Percentiles rank a stretch among this genome's conserved stretches.
Conservation (phyloP, 495 filamentous ascomycete genomes). For the Podospora tetraspora region DNA sequence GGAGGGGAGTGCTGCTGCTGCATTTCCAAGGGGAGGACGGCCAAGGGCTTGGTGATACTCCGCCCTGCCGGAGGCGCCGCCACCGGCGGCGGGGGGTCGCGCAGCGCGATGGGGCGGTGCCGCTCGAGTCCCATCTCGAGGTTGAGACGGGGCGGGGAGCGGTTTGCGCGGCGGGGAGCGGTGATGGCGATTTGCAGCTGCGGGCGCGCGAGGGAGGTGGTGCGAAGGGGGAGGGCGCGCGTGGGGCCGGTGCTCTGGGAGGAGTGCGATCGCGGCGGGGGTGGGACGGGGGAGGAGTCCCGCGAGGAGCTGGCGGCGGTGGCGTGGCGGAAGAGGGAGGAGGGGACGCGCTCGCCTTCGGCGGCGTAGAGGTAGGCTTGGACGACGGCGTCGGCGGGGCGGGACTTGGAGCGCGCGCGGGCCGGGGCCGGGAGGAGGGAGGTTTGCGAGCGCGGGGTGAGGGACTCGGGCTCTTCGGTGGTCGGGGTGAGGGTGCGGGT, state of each 20-base stretch:
- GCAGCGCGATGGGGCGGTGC: neutral
- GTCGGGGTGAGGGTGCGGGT: conserved; percentile 14
- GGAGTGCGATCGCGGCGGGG: neutral
- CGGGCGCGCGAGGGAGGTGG: no score
- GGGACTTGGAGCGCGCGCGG: conserved; percentile 1
- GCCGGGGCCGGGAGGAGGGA: neutral
- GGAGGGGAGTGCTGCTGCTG: no score
- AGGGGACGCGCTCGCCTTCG: conserved; percentile 12
- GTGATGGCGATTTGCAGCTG: no score
- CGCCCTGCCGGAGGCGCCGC: neutral
- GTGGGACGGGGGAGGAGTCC: neutral
- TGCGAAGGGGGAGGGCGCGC: conserved; percentile 6
- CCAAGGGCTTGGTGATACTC: neutral
- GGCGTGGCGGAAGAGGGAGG: conserved; percentile 1
- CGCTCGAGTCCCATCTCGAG: neutral
- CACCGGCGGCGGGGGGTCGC: neutral
- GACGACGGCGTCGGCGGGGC: conserved; percentile 7
- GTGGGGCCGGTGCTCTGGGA: conserved; percentile 1
- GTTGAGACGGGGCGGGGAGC: neutral
- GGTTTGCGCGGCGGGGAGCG: neutral
- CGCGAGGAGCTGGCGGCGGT: neutral
- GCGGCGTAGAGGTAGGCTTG: conserved; percentile 12
- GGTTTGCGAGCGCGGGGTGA: neutral
- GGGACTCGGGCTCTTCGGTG: conserved; percentile 18
- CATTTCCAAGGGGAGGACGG: neutral